Evolutionary conservation across 225 moss, liverwort and hornwort species (phyloP), one percentile per base, ranked within the genome.

Genomic region (Anthoceros angustus): DNA sequence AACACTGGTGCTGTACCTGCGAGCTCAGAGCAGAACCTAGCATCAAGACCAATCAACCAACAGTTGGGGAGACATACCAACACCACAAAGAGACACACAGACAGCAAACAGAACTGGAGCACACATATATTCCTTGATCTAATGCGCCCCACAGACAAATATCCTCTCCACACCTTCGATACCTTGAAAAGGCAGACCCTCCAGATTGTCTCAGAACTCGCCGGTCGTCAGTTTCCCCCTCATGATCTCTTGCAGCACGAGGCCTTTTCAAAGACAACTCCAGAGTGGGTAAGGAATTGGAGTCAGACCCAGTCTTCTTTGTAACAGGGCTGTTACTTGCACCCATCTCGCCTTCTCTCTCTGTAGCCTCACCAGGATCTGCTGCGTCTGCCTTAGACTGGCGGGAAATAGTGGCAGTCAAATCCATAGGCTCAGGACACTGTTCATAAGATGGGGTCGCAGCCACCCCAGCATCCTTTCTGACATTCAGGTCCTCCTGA

Each of bases 141-240:
- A 4, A 1, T 32, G 32, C 32, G 32, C 4, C 32, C 32, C 32
- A 32, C 32, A 32, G 32, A 32, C 32, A 32, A 32, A 32, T 32
- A 32, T 4, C 41, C 2, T 42, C 8, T 2, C 16, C 45, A 10
- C 20, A 8, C 14, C 3, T 39, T 39, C 0, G 0, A 16, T 74
- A 98, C 98, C 98, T 89, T 18, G 98, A 92, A 71, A 98, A 98
- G 0, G 98, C 98, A 55, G 98, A 98, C 60, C 92, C 88, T 50
- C 92, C 91, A 63, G 88, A 98, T 63, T 98, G 92, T 39, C 91
- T 82, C 23, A 98, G 75, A 23, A 82, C 76, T 5, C 82, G 88
- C 66, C 83, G 82, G 41, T 87, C 92, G 5, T 72, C 71, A 7
- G 69, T 12, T 32, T 81, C 86, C 24, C 45, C 78, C 1, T 79